Evolutionary conservation across 495 filamentous ascomycete species (phyloP).

Genomic region (Aspergillus nidulans): DNA sequence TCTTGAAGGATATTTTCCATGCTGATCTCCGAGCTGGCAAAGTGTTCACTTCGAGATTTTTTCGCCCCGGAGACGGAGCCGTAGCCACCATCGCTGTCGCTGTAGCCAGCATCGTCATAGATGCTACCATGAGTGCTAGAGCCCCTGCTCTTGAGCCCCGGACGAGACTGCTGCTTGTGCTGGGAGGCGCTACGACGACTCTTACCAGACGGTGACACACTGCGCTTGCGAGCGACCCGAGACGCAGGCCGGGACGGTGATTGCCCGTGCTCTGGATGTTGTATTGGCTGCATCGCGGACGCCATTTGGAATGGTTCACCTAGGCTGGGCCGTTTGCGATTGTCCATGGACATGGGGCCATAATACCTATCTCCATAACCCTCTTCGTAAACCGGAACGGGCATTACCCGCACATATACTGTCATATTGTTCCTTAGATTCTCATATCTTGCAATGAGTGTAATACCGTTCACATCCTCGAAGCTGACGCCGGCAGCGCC

Average conservation of each 20-base stretch:
- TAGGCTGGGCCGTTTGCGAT: slow-evolving; percentile 45
- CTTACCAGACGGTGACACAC: slow-evolving; percentile 74
- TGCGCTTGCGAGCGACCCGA: slow-evolving; percentile 66
- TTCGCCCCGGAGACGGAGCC: slow-evolving; percentile 66
- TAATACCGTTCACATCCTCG: slow-evolving; percentile 79
- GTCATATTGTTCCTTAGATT: slow-evolving; percentile 87
- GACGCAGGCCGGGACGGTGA: slow-evolving; percentile 63
- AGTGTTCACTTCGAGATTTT: slow-evolving; percentile 68
- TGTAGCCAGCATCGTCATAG: slow-evolving; percentile 69
- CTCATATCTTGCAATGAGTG: slow-evolving; percentile 90
- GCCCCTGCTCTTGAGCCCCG: slow-evolving; percentile 61
- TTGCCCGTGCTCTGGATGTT: slow-evolving; percentile 50
- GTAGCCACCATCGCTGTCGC: slow-evolving; percentile 73
- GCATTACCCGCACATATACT: slow-evolving; percentile 81
- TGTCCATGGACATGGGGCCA: slow-evolving; percentile 34
- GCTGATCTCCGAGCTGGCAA: slow-evolving; percentile 94
- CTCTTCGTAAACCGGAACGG: slow-evolving; percentile 46
- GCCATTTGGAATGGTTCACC: slow-evolving; percentile 56
- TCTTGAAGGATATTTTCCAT: slow-evolving; percentile 97
- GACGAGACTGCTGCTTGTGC: slow-evolving; percentile 64
- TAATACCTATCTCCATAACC: slow-evolving; percentile 37
- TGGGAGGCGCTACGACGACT: slow-evolving; percentile 77
- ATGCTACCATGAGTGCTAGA: slow-evolving; percentile 63
- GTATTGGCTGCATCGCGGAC: slow-evolving; percentile 43
- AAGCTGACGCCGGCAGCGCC: slow-evolving; percentile 75